Base-by-base conservation (phyloP, 305 asterid genomes). In the Fraxinus xanthoxyloides region DNA sequence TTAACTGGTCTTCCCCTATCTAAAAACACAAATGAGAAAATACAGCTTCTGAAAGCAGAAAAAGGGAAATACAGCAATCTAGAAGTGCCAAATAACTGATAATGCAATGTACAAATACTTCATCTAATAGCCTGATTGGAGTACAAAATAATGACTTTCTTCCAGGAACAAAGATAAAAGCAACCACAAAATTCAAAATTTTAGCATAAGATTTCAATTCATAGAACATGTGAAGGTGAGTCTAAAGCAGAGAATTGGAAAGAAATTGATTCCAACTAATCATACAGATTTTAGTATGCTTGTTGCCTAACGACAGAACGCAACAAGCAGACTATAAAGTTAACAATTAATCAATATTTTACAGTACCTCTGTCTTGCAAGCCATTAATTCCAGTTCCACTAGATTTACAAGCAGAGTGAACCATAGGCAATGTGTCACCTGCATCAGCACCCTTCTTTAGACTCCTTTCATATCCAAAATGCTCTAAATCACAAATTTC, bases 321-420 rank as follows among this genome's bases (percentile, higher is more conserved):
- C 46, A 77, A 21, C 38, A 7, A 77, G 75, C 32, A 24, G 8
- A 10, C 31, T 21, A 21, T n/a, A 21, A 5, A 10, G 23, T 59
- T 0, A 63, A 24, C 35, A 24, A 2, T 23, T 28, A 63, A 63
- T 75, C 36, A 59, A 17, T 24, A 24, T 23, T 43, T 10, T 21
- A 17, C 21, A 40, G 69, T 76, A 40, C 43, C 56, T 43, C 36
- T 76, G 5, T 43, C 79, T 46, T 36, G 15, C 78, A 38, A 70
- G 13, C 72, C 40, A 43, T 72, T 65, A 72, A 65, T 10, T 36
- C 77, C 69, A 85, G 59, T 65, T 75, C 59, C 85, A 48, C 63
- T 7, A 8, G 84, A 80, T 21, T 56, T 80, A 51, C 72, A 72
- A 19, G 80, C 9, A 23, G 79, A 63, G 51, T 13, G 78, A 63